Percentiles rank a stretch among this genome's conserved stretches.
phyloP scores from a whole-genome alignment of 2,329 filamentous ascomycete species.

The Cryoendolithus antarcticus region DNA sequence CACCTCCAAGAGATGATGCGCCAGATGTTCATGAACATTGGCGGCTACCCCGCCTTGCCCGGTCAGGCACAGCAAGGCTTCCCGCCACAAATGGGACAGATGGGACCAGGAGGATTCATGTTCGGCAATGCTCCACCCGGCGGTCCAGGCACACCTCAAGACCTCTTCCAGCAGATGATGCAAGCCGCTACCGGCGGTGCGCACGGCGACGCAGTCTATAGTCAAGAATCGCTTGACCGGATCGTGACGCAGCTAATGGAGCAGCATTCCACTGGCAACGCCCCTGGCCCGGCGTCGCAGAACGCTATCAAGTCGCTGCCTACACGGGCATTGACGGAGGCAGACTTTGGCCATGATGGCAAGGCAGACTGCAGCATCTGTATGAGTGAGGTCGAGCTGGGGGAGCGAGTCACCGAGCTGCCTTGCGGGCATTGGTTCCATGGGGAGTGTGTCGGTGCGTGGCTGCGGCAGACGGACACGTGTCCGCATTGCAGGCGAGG shows the following conservation, averaged over 20 bases:
- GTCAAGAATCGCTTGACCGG: slow-evolving; percentile 78
- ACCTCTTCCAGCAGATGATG: slow-evolving; percentile 15
- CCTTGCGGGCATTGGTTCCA: slow-evolving; percentile 95
- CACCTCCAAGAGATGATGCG: slow-evolving; percentile 19
- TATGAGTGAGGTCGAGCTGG: slow-evolving; percentile 68
- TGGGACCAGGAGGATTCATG: background rate
- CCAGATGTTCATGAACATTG: slow-evolving; percentile 22
- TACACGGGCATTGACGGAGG: slow-evolving; percentile 52
- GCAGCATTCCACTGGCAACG: slow-evolving; percentile 60
- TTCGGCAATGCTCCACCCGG: background rate
- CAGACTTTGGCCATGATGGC: slow-evolving; percentile 58
- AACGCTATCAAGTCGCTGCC: slow-evolving; percentile 62
- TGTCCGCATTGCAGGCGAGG: slow-evolving; percentile 67
- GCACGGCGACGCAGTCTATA: slow-evolving; percentile 69
- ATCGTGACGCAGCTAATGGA: slow-evolving; percentile 86
- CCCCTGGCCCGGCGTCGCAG: slow-evolving; percentile 67
- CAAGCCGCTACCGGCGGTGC: slow-evolving; percentile 27
- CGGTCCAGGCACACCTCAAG: slow-evolving; percentile 2
- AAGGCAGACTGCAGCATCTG: slow-evolving; percentile 83
- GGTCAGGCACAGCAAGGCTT: too few relatives aligned
- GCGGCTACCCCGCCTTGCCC: slow-evolving; percentile 8
- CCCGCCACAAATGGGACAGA: background rate
- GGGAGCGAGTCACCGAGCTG: slow-evolving; percentile 61
- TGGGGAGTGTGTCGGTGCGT: slow-evolving; percentile 64
- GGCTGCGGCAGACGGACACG: slow-evolving; percentile 84